A percentile compares a stretch with the other conserved stretches of the same genome.
Conservation (phyloP, 768 basidiomycete species). For the Tephrocybe sp. region DNA sequence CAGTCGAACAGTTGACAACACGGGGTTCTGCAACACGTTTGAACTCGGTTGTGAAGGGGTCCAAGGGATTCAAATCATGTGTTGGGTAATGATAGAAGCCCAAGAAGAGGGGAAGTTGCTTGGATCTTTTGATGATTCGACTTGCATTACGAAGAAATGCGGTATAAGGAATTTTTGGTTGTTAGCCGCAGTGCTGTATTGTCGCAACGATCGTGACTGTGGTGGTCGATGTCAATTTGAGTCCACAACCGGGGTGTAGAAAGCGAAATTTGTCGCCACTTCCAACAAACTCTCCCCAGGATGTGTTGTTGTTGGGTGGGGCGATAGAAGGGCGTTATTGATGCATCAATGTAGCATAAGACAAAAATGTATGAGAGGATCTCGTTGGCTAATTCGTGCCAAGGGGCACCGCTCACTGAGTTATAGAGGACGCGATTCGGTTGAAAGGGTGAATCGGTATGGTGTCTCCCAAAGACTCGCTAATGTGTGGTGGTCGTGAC, state of each 20-base stretch:
- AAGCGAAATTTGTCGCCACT: constrained; percentile 8
- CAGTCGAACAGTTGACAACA: neutral
- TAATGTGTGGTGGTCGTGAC: no score
- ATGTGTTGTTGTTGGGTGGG: constrained; percentile 1
- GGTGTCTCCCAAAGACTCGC: no score
- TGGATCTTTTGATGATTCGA: neutral
- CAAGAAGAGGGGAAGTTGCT: neutral
- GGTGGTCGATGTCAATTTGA: neutral
- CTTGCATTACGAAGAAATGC: neutral
- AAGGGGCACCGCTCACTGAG: constrained; percentile 1
- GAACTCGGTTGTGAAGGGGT: constrained; percentile 3
- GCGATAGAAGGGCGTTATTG: neutral
- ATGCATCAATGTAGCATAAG: neutral
- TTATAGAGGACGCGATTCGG: no score
- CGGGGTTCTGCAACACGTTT: neutral
- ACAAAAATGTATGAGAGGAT: constrained; percentile 7
- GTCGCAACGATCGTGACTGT: neutral
- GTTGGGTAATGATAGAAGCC: neutral
- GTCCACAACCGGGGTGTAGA: constrained; percentile 9
- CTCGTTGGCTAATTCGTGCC: constrained; percentile 8
- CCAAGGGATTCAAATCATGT: neutral
- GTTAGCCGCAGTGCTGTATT: neutral
- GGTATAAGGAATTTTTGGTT: neutral
- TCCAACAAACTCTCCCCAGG: constrained; percentile 3
- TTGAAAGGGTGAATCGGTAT: no score